Base-by-base conservation (phyloP, 108 stramenopile species). In the Nitzschia putrida region DNA sequence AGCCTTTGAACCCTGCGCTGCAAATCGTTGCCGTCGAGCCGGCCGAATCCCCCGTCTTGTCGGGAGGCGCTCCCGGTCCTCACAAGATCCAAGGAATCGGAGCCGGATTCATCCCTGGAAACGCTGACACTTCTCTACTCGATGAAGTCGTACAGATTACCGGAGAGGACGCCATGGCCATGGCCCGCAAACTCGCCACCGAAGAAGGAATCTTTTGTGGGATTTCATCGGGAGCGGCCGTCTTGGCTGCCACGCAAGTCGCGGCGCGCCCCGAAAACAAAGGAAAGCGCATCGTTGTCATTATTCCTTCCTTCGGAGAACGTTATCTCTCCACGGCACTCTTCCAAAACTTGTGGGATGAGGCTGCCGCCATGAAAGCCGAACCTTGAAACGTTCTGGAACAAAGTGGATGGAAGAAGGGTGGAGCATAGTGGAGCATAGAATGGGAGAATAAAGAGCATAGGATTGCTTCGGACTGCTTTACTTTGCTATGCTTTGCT, bases 301-400 rank as follows among this genome's bases (percentile, higher is more conserved):
- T 90, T 64, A 81, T 90, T 51, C 89, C 89, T 12, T 79, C 77
- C n/a, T 86, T 84, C 57, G 90, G 90, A 60, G 90, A 91, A 73
- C 79, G 90, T n/a, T 91, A 91, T 75, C 83, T 91, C 53, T 68
- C 82, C 22, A 69, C 70, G 43, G 77, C 82, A 5, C 44, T 72
- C 40, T 77, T 77, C 58, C 68, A 66, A 24, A n/a, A 44, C 42
- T 89, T 95, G 26, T 34, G 53, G 14, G 91, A 72, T 47, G 64
- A 59, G 29, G 82, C 82, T 13, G 66, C 72, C 51, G 21, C 22
- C 25, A 52, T 84, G 42, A 39, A 55, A 21, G 80, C 95, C 0
- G 95, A 87, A 57, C 53, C 81, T 14, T 44, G 13, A 44, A 44
- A 9, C 9, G 44, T 44, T 44, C n/a, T n/a, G n/a, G n/a, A n/a